phyloP scores from a whole-genome alignment of 2,329 filamentous ascomycete genomes.

The Lomentospora prolificans region DNA sequence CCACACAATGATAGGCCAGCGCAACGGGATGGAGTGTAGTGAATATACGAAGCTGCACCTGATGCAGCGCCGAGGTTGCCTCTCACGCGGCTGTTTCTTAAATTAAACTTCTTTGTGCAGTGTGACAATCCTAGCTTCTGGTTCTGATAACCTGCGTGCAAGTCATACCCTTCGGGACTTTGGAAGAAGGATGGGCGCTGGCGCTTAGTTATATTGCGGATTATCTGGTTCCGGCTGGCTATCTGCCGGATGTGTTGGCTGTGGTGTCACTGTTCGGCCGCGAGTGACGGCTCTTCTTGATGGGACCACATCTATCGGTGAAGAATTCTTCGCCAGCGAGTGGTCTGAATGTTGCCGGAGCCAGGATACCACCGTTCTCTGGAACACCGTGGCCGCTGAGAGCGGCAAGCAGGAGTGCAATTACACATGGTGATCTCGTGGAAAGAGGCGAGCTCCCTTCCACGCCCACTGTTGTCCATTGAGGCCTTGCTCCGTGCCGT shows the following conservation, averaged over 20 bases:
- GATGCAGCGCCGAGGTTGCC: not conserved
- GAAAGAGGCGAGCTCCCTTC: no score
- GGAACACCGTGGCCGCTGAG: no score
- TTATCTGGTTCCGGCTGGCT: not conserved
- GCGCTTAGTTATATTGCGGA: not conserved
- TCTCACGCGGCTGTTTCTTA: not conserved
- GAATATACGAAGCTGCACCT: not conserved
- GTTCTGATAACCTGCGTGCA: no score
- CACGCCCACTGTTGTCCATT: no score
- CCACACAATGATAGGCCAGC: no score
- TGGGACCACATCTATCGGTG: not conserved
- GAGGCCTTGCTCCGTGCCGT: no score
- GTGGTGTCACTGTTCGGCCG: not conserved
- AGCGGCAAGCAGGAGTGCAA: no score
- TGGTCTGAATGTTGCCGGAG: no score
- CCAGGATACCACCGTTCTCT: no score
- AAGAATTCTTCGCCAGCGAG: not conserved
- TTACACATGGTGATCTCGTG: no score
- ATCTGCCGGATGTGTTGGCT: not conserved
- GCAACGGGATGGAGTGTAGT: not conserved
- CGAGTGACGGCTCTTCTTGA: not conserved
- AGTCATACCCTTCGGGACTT: no score
- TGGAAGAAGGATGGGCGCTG: not conserved
- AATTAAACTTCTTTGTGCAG: not conserved
- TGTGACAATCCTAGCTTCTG: no score